Base-by-base conservation (phyloP, 1,284 basidiomycete species). In the Bjerkandera adusta region DNA sequence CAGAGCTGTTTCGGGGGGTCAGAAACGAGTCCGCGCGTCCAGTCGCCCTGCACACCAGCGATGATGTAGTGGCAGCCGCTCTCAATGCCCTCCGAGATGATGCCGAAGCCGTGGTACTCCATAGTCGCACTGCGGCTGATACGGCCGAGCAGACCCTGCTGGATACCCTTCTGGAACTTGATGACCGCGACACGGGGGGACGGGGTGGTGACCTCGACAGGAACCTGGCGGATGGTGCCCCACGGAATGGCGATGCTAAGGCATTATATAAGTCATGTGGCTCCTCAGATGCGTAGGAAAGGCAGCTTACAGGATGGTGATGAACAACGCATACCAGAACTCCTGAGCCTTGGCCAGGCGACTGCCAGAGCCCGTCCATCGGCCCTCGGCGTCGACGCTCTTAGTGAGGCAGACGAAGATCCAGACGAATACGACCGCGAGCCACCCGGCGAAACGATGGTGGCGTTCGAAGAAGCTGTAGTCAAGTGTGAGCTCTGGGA, bases 81-180 rank as follows among this genome's bases (percentile, higher is more conserved):
- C 40, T 79, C 59, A 27, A 66, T 71, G 3, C 80, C 80, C 56
- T 81, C 77, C 73, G 78, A 81, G 50, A 83, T 76, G 57, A 79
- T 81, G 44, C 80, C 80, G 59, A 83, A 83, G 10, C 77, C 77
- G 56, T 83, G 81, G 57, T 81, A 83, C 60, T 83, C 81, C 69
- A 78, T 68, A 43, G 80, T 66, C 25, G 75, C 71, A 54, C 71
- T 71, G 63, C 79, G 78, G 60, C 76, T 76, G 58, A 84, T 80
- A 52, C 81, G 75, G 53, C 77, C 74, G 37, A 83, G 64, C 41
- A 83, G 68, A 18, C 81, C 81, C 59, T 83, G 80, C 58, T 82
- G 79, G 76, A 84, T 82, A 27, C 80, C 81, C 44, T 80, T 71
- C 60, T 79, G 69, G 52, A 83, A 83, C 38, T 77, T 73, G 48